Base-by-base conservation (phyloP, 495 filamentous ascomycete genomes). In the Hypoxylon intermedium region DNA sequence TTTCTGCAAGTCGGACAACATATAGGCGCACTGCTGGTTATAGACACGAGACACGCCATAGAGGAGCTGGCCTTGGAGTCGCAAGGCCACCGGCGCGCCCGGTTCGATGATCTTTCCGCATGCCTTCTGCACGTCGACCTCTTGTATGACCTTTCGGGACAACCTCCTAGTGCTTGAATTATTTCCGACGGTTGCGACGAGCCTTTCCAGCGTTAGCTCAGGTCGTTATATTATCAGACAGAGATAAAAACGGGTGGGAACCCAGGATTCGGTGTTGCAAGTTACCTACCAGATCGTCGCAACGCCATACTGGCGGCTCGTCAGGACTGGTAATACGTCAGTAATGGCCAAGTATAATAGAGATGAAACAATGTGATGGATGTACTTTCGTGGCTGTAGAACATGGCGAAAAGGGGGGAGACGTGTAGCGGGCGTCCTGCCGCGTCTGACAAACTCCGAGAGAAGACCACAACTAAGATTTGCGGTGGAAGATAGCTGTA, bases 341-440 rank as follows among this genome's bases (percentile, higher is more conserved):
- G 63, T 28, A 53, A 38, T 34, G 65, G 66, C 47, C 43, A 57
- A 63, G 53, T 13, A 26, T 7, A 3, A 37, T 34, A 18, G 13
- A 31, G 6, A 19, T 20, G 31, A 23, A 33, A 16, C 26, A 43
- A n/a, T n/a, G n/a, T n/a, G n/a, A n/a, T n/a, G n/a, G 37, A 69
- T 85, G 67, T 78, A 93, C 92, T 90, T 73, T 95, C 92, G 74
- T 94, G 89, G 68, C 89, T 94, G 74, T 95, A 96, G 68, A 96
- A 96, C 92, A 96, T 96, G 55, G 53, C 71, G 74, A 42, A 49
- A 26, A 38, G 34, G 6, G 30, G 41, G 38, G 15, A 4, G 47
- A 40, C 30, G 30, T 21, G 40, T 28, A 1, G 38, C 26, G 42
- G n/a, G n/a, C 19, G 44, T 23, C 38, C 13, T 15, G 19, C 3